Conservation (phyloP, 2,329 filamentous ascomycete species). For the Parastagonospora nodorum region DNA sequence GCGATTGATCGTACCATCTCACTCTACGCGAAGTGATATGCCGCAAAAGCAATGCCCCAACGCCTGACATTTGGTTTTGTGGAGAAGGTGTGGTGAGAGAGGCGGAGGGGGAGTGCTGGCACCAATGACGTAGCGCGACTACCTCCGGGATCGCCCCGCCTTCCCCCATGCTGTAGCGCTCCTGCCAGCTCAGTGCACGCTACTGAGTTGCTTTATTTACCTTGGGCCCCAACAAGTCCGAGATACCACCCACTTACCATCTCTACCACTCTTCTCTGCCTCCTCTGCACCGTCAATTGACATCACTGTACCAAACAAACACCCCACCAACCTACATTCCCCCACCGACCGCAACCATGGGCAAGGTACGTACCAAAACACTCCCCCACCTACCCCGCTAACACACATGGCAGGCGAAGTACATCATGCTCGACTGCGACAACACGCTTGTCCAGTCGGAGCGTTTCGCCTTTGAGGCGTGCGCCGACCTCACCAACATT, state of each 20-base stretch:
- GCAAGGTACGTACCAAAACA: slow-evolving; percentile 29
- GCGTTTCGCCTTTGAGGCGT: slow-evolving; percentile 88
- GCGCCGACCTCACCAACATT: slow-evolving; percentile 85
- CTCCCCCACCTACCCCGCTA: slow-evolving; percentile 28
- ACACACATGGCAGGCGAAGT: slow-evolving; percentile 47
- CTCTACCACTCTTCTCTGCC: slow-evolving; percentile 10
- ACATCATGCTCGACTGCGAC: slow-evolving; percentile 65
- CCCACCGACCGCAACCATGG: slow-evolving; percentile 37
- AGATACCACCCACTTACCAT: slow-evolving; percentile 9
- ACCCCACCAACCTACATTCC: no score
- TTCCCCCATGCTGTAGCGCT: no score
- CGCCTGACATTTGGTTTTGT: not conserved
- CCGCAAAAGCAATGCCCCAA: slow-evolving; percentile 1
- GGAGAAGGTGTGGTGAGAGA: slow-evolving; percentile 6
- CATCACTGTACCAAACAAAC: slow-evolving; percentile 9
- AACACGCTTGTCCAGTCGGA: slow-evolving; percentile 95
- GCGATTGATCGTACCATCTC: not conserved
- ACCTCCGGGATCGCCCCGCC: no score
- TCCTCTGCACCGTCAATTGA: slow-evolving; percentile 22
- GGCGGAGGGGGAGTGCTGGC: slow-evolving; percentile 11
- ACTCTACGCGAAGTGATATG: not conserved
- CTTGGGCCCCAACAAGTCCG: slow-evolving; percentile 27
- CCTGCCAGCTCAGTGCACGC: slow-evolving; percentile 33
- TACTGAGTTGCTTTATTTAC: slow-evolving; percentile 30
- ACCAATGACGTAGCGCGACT: slow-evolving; percentile 32